phyloP scores from a whole-genome alignment of 371 early-diverging fungal species.

The Mortierella sp. region DNA sequence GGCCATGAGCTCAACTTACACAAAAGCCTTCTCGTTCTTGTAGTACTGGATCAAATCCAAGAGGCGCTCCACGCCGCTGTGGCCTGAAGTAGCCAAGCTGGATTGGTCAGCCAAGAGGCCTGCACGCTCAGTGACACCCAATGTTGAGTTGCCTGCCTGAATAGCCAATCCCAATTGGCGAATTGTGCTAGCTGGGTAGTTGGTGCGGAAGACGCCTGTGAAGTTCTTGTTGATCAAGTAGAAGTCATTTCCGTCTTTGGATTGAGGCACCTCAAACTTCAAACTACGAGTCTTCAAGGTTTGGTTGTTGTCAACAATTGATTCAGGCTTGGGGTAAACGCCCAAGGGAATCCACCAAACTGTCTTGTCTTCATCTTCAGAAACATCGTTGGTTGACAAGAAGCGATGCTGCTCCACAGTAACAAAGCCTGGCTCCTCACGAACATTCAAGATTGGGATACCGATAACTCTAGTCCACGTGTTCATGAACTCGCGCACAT shows the following conservation, averaged over 20 bases:
- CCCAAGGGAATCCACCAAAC: slow-evolving; percentile 86
- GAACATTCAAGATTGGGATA: slow-evolving; percentile 81
- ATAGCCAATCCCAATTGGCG: slow-evolving; percentile 61
- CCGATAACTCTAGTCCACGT: slow-evolving; percentile 91
- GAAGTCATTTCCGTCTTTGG: slow-evolving; percentile 26
- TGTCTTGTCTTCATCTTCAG: slow-evolving; percentile 72
- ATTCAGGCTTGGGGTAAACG: slow-evolving; percentile 33
- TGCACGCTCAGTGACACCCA: slow-evolving; percentile 68
- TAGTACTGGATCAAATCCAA: slow-evolving; percentile 71
- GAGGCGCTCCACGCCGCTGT: slow-evolving; percentile 66
- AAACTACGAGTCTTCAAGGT: slow-evolving; percentile 52
- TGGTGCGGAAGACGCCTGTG: slow-evolving; percentile 77
- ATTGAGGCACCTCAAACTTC: slow-evolving; percentile 41
- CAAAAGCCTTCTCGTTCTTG: slow-evolving; percentile 73
- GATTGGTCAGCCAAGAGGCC: slow-evolving; percentile 76
- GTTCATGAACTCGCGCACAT: slow-evolving; percentile 85
- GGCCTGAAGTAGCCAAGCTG: slow-evolving; percentile 73
- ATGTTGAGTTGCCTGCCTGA: slow-evolving; percentile 35
- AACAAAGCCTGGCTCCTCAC: slow-evolving; percentile 59
- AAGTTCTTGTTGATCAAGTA: slow-evolving; percentile 75
- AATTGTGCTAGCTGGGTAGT: slow-evolving; percentile 67
- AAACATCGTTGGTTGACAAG: slow-evolving; percentile 79
- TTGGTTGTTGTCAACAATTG: slow-evolving; percentile 37
- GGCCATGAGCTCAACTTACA: slow-evolving; percentile 31
- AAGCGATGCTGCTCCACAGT: slow-evolving; percentile 81